phyloP scores from a whole-genome alignment of 768 basidiomycete species.

The Chalciporus pseudorubinellus region DNA sequence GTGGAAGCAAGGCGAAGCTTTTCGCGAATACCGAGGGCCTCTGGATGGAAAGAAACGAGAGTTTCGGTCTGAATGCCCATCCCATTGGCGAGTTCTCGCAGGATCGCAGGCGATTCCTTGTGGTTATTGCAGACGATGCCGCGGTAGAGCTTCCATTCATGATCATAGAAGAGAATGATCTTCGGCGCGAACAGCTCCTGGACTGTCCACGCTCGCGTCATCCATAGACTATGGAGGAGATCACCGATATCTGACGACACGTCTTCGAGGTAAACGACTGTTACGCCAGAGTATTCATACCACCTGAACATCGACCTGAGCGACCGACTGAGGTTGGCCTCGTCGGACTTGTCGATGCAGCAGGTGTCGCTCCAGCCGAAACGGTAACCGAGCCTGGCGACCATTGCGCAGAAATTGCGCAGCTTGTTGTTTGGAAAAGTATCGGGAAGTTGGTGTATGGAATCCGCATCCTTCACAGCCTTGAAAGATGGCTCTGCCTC shows the following conservation, averaged over 20 bases:
- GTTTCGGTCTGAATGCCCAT: not conserved
- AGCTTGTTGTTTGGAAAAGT: not conserved
- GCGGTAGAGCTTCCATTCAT: conserved; percentile 4
- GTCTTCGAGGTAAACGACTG: not conserved
- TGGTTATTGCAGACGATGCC: not conserved
- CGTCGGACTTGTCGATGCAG: conserved; percentile 1
- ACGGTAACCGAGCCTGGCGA: not conserved
- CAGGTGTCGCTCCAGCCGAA: not conserved
- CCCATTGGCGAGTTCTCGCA: conserved; percentile 2
- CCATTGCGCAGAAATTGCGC: not conserved
- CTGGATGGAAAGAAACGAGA: not conserved
- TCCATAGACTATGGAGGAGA: not conserved
- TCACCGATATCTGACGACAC: not conserved
- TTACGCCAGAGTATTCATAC: not conserved
- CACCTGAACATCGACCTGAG: not conserved
- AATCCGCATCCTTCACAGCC: not conserved
- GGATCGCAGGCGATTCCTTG: not conserved
- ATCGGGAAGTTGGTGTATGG: too few species aligned
- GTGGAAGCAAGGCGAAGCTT: conserved; percentile 1
- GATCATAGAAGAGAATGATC: conserved; percentile 2
- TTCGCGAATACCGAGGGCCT: not conserved
- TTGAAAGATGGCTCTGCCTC: not conserved
- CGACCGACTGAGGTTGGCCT: not conserved
- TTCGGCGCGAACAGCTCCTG: conserved; percentile 7
- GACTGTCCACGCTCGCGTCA: conserved; percentile 7